Percentiles rank a stretch among this genome's conserved stretches.
phyloP scores from a whole-genome alignment of 768 basidiomycete genomes.

The Leccinum olivaceopallidum region DNA sequence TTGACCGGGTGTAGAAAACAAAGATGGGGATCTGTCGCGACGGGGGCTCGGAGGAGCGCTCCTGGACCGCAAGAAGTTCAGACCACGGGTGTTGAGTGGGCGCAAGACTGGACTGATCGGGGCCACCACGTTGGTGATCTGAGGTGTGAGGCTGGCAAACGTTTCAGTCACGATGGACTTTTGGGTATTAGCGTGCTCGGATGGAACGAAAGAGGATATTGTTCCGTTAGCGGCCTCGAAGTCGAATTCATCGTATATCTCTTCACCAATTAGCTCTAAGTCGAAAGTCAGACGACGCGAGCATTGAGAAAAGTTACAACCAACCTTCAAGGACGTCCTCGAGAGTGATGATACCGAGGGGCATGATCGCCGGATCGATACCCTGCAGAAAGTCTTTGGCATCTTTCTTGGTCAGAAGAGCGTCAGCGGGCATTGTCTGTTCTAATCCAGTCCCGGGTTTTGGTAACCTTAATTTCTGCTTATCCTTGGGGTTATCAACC shows the following conservation, averaged over 20 bases:
- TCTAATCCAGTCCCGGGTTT: slow-evolving; percentile 51
- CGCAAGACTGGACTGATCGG: slow-evolving; percentile 34
- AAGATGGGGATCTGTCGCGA: slow-evolving; percentile 9
- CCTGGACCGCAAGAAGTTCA: slow-evolving; percentile 53
- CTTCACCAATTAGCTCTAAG: slow-evolving; percentile 86
- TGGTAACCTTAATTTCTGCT: slow-evolving; percentile 30
- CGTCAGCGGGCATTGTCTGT: slow-evolving; percentile 89
- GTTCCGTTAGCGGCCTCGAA: slow-evolving; percentile 68
- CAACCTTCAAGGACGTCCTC: slow-evolving; percentile 90
- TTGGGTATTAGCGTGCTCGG: slow-evolving; percentile 33
- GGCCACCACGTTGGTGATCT: slow-evolving; percentile 10
- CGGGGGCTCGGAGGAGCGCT: slow-evolving; percentile 61
- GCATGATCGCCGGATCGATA: slow-evolving; percentile 80
- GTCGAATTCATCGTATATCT: slow-evolving; percentile 92
- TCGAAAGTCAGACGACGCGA: slow-evolving; percentile 2
- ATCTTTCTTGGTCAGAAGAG: slow-evolving; percentile 70
- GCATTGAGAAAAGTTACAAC: slow-evolving; percentile 1
- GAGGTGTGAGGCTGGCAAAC: slow-evolving; percentile 5
- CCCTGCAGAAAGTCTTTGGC: slow-evolving; percentile 85
- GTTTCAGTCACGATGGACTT: slow-evolving; percentile 29
- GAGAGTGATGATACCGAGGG: slow-evolving; percentile 88
- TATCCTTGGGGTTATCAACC: slow-evolving; percentile 21
- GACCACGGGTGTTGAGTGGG: slow-evolving; percentile 45
- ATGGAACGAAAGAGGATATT: slow-evolving; percentile 42
- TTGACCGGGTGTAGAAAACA: slow-evolving; percentile 9